Evolutionary conservation across 352 stramenopile species (phyloP).

Genomic region (Pythium guiyangense): DNA sequence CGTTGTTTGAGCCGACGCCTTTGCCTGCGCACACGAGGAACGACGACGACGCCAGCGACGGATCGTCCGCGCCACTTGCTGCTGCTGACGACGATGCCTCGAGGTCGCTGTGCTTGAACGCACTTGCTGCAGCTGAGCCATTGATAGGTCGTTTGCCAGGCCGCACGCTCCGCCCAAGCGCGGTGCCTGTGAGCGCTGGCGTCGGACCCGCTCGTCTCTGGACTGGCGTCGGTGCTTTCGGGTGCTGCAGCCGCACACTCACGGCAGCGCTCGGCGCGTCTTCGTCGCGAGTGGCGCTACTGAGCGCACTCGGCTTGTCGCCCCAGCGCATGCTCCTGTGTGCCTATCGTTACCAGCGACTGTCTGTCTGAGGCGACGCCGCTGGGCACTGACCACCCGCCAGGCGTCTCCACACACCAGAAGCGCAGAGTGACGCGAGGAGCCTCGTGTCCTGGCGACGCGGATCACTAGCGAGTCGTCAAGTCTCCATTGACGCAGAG

Average conservation of each 20-base stretch:
- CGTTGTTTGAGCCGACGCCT: slow-evolving; percentile 11
- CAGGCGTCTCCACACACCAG: no score
- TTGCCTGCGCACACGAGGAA: slow-evolving; percentile 12
- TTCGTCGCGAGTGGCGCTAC: slow-evolving; percentile 1
- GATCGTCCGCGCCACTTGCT: no score
- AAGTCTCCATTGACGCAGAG: no score
- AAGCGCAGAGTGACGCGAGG: no score
- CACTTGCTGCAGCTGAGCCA: not conserved
- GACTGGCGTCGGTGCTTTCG: not conserved
- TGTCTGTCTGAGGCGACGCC: not conserved
- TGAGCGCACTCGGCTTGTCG: not conserved
- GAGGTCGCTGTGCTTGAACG: no score
- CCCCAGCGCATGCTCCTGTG: slow-evolving; percentile 10
- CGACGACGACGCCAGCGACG: not conserved
- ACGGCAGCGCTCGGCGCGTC: not conserved
- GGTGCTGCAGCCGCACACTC: not conserved
- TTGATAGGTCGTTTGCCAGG: not conserved
- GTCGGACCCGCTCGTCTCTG: not conserved
- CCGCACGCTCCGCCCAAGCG: slow-evolving; percentile 7
- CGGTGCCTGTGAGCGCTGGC: slow-evolving; percentile 2
- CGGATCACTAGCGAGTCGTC: no score
- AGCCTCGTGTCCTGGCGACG: no score
- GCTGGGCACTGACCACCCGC: no score
- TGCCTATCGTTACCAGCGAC: not conserved
- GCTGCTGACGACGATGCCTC: no score